These are phyloP conservation scores for Hypsizygus ulmarius DNA, from an alignment of 1,284 basidiomycete species.

Conservation along the genomic window DNA sequence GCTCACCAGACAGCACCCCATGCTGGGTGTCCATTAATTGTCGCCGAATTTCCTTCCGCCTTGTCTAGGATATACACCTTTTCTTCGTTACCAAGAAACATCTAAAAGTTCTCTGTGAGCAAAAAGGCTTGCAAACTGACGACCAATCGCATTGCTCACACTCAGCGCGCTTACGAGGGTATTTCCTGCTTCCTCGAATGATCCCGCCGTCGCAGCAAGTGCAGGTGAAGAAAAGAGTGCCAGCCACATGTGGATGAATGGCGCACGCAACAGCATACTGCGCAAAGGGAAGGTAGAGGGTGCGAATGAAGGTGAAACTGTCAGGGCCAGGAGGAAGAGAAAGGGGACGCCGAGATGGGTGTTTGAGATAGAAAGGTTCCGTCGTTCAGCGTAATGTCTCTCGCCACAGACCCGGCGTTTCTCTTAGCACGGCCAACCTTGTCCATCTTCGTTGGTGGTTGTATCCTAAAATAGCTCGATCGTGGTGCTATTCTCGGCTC, in stretches of 20 bases:
- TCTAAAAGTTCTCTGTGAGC: constrained; percentile 32
- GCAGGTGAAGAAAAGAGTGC: constrained; percentile 29
- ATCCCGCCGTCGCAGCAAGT: constrained; percentile 36
- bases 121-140: not conserved
- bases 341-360: too few species aligned
- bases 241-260: constrained; percentile 37
- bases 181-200: constrained; percentile 48
- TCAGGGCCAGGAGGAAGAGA: too few species aligned
- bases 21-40: constrained; percentile 39
- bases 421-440: too few species aligned
- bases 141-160: constrained; percentile 35
- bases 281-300: too few species aligned
- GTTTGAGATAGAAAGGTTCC: too few species aligned
- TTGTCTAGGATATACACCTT: constrained; percentile 52
- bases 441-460: too few species aligned
- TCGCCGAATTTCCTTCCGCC: constrained; percentile 39
- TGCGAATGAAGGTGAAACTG: too few species aligned
- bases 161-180: constrained; percentile 66
- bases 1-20: constrained; percentile 45
- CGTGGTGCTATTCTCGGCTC: too few species aligned
- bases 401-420: too few species aligned
- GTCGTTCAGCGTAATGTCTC: too few species aligned
- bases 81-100: constrained; percentile 51
- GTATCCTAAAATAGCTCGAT: too few species aligned
- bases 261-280: too few species aligned